Percentiles rank a stretch among this genome's conserved stretches.
These are phyloP conservation scores for Lumnitzera racemosa DNA, from an alignment of 345 rosid genomes.

Conservation along the genomic window DNA sequence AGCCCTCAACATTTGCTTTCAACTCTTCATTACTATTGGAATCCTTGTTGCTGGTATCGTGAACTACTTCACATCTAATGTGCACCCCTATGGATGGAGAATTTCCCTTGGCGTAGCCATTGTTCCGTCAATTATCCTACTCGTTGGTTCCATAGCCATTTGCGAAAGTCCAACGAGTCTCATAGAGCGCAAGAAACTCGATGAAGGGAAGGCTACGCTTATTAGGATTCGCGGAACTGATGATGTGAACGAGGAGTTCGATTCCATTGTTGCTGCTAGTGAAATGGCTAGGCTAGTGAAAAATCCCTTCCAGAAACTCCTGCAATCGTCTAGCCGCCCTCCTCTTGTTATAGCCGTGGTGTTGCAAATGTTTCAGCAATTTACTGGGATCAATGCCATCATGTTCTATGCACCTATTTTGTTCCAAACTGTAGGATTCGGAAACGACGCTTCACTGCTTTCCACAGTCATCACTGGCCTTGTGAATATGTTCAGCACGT, in stretches of 20 bases:
- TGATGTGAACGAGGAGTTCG: slow-evolving; percentile 24
- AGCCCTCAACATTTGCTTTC: slow-evolving; percentile 49
- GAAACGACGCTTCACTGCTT: slow-evolving; percentile 43
- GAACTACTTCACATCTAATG: slow-evolving; percentile 22
- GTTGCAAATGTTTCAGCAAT: slow-evolving; percentile 34
- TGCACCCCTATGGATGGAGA: slow-evolving; percentile 42
- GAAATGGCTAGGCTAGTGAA: slow-evolving; percentile 28
- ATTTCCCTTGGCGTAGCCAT: slow-evolving; percentile 28
- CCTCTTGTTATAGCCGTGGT: slow-evolving; percentile 30
- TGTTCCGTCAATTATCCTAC: slow-evolving; percentile 38
- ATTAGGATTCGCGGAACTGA: slow-evolving; percentile 37
- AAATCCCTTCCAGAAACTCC: slow-evolving; percentile 40
- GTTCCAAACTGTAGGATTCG: slow-evolving; percentile 61
- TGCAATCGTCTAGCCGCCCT: slow-evolving; percentile 26
- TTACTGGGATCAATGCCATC: slow-evolving; percentile 40
- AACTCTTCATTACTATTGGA: slow-evolving; percentile 61
- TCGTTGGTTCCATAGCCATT: slow-evolving; percentile 35
- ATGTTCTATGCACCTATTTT: slow-evolving; percentile 59
- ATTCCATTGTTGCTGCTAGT: slow-evolving; percentile 23
- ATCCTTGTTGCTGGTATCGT: slow-evolving; percentile 54
- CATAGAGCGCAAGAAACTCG: slow-evolving; percentile 37
- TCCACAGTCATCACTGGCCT: slow-evolving; percentile 55
- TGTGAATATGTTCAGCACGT: slow-evolving; percentile 48
- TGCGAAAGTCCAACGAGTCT: slow-evolving; percentile 64
- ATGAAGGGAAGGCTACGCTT: slow-evolving; percentile 32